These are phyloP conservation scores for Aspergillus indologenus DNA, from an alignment of 495 filamentous ascomycete genomes.

Conservation along the genomic window DNA sequence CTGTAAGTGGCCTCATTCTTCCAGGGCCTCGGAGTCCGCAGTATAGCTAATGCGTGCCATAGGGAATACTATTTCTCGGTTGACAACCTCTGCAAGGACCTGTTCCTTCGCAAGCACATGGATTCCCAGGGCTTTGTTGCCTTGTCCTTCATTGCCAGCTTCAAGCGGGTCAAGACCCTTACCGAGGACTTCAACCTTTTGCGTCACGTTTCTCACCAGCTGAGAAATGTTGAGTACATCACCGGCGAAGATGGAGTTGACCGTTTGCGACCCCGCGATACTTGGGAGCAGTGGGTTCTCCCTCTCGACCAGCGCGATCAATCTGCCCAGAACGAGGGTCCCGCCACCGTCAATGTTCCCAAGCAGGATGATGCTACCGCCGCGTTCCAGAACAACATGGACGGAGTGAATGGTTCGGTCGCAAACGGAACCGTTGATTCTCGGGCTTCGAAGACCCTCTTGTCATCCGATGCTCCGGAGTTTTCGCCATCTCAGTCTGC, in stretches of 20 bases:
- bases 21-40: neutral
- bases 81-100: slow-evolving; percentile 93
- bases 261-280: slow-evolving; percentile 70
- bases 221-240: slow-evolving; percentile 66
- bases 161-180: slow-evolving; percentile 77
- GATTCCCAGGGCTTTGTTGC: slow-evolving; percentile 91
- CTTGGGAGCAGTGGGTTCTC: slow-evolving; percentile 81
- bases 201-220: slow-evolving; percentile 67
- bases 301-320: slow-evolving; percentile 57
- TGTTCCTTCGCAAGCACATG: slow-evolving; percentile 86
- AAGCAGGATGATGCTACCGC: slow-evolving; percentile 29
- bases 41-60: slow-evolving; percentile 19
- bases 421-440: slow-evolving; percentile 44
- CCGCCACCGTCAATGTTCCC: slow-evolving; percentile 24
- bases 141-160: slow-evolving; percentile 69
- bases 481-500: slow-evolving; percentile 59
- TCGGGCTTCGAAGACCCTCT: slow-evolving; percentile 48
- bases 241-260: slow-evolving; percentile 70
- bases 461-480: slow-evolving; percentile 74
- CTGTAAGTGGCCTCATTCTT: slow-evolving; percentile 45
- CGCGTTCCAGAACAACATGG: slow-evolving; percentile 25
- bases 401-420: slow-evolving; percentile 34
- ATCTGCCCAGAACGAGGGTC: slow-evolving; percentile 59
- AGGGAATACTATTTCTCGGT: slow-evolving; percentile 94
- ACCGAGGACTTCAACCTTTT: slow-evolving; percentile 71